A percentile compares a stretch with the other conserved stretches of the same genome.
These are phyloP conservation scores for Pythium guiyangense DNA, from an alignment of 352 stramenopile genomes.

Conservation along the genomic window DNA sequence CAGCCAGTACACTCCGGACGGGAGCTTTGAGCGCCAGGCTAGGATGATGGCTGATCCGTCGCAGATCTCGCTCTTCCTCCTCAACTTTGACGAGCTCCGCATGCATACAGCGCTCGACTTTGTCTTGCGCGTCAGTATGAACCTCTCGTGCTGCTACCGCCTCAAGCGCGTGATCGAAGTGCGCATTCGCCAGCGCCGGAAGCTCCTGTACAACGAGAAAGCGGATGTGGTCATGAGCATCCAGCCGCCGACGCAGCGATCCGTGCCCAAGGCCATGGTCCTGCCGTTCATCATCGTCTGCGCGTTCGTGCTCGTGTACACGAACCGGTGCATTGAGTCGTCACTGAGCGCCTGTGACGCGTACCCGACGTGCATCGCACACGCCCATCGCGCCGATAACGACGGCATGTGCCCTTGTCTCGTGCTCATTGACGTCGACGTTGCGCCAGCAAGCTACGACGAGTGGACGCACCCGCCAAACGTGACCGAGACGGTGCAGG, in stretches of 20 bases:
- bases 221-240: not conserved
- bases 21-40: slow-evolving; percentile 27
- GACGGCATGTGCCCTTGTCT: slow-evolving; percentile 27
- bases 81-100: slow-evolving; percentile 26
- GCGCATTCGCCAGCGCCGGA: slow-evolving; percentile 6
- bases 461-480: slow-evolving; percentile 22
- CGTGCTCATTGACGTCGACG: slow-evolving; percentile 26
- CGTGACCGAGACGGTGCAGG: slow-evolving; percentile 19
- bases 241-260: slow-evolving; percentile 1
- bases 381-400: slow-evolving; percentile 15
- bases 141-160: slow-evolving; percentile 20
- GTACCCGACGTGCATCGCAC: slow-evolving; percentile 22
- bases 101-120: slow-evolving; percentile 19
- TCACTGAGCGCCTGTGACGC: slow-evolving; percentile 10
- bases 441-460: slow-evolving; percentile 11
- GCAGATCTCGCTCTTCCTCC: slow-evolving; percentile 24
- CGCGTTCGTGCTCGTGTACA: slow-evolving; percentile 13
- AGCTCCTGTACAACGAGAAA: slow-evolving; percentile 6
- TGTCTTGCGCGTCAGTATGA: slow-evolving; percentile 21
- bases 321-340: slow-evolving; percentile 13
- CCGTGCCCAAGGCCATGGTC: slow-evolving; percentile 18
- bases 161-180: slow-evolving; percentile 17
- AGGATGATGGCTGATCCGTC: slow-evolving; percentile 26
- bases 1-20: slow-evolving; percentile 10
- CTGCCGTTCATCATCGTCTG: slow-evolving; percentile 16